These are phyloP conservation scores for Blastomyces parvus DNA, from an alignment of 2,329 filamentous ascomycete species.

Conservation along the genomic window DNA sequence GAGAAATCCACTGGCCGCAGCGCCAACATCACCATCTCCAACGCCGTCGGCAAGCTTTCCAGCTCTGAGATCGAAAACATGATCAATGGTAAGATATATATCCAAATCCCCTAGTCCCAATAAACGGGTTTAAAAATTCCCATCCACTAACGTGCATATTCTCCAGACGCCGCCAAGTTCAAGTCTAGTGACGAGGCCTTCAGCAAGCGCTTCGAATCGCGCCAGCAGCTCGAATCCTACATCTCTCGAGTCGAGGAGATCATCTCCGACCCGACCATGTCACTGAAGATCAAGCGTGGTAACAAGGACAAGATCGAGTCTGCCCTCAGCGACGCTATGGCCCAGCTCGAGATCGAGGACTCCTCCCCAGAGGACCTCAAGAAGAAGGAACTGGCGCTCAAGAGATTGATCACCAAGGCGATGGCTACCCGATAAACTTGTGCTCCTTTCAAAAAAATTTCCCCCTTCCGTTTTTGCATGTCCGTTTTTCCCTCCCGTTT, in stretches of 20 bases:
- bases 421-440: slow-evolving; percentile 75
- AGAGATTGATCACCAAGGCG: slow-evolving; percentile 96
- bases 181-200: slow-evolving; percentile 97
- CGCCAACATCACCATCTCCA: slow-evolving; percentile 99
- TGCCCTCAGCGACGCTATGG: slow-evolving; percentile 94
- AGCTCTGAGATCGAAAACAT: slow-evolving; percentile 93
- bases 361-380: slow-evolving; percentile 86
- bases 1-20: slow-evolving; percentile 97
- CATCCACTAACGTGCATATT: slow-evolving; percentile 18
- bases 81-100: slow-evolving; percentile 62
- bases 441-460: no score
- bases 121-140: not conserved
- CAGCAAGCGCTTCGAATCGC: slow-evolving; percentile 98
- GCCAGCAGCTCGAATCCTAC: slow-evolving; percentile 98
- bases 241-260: slow-evolving; percentile 98
- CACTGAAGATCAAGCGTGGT: slow-evolving; percentile 94
- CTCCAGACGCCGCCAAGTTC: slow-evolving; percentile 84
- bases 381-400: slow-evolving; percentile 99
- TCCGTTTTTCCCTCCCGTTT: not conserved
- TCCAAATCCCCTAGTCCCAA: not conserved
- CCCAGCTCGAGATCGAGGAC: slow-evolving; percentile 90
- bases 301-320: slow-evolving; percentile 99
- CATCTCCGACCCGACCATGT: slow-evolving; percentile 89
- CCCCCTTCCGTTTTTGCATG: no score
- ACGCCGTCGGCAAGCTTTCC: slow-evolving; percentile 98